A percentile compares a stretch with the other conserved stretches of the same genome.
phyloP scores from a whole-genome alignment of 2,329 filamentous ascomycete species.

The Exophiala spinifera region DNA sequence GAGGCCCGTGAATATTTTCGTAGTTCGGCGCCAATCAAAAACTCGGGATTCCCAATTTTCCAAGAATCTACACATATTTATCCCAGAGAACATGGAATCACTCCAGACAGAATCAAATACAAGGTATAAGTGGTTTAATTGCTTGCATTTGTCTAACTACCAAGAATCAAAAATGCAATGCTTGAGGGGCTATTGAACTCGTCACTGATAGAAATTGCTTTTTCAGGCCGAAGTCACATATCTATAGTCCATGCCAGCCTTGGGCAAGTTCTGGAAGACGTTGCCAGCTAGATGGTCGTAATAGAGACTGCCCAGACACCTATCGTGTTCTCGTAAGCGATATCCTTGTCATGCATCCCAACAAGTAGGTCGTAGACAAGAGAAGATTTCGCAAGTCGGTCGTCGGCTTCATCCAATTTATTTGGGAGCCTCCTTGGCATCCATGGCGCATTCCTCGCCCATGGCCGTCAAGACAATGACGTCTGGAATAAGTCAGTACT shows the following conservation, averaged over 20 bases:
- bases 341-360: slow-evolving; percentile 12
- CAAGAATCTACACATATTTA: background rate
- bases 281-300: slow-evolving; percentile 20
- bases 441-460: slow-evolving; percentile 89
- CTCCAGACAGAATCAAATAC: background rate
- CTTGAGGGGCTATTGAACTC: slow-evolving; percentile 14
- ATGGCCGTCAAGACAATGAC: slow-evolving; percentile 92
- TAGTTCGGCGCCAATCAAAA: background rate
- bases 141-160: slow-evolving; percentile 24
- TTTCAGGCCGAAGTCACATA: slow-evolving; percentile 19
- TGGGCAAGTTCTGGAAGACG: slow-evolving; percentile 6
- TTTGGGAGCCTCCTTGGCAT: slow-evolving; percentile 84
- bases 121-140: slow-evolving; percentile 10
- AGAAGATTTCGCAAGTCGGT: slow-evolving; percentile 12
- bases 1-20: background rate
- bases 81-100: background rate
- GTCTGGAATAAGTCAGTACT: slow-evolving; percentile 51
- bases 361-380: slow-evolving; percentile 11
- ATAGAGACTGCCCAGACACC: slow-evolving; percentile 13
- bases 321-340: slow-evolving; percentile 16
- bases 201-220: slow-evolving; percentile 14
- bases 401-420: slow-evolving; percentile 15
- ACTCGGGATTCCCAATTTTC: background rate
- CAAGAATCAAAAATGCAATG: slow-evolving; percentile 21
- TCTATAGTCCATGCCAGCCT: slow-evolving; percentile 20